Base-by-base conservation (phyloP, 768 basidiomycete species). In the Macrocybe gigantea region DNA sequence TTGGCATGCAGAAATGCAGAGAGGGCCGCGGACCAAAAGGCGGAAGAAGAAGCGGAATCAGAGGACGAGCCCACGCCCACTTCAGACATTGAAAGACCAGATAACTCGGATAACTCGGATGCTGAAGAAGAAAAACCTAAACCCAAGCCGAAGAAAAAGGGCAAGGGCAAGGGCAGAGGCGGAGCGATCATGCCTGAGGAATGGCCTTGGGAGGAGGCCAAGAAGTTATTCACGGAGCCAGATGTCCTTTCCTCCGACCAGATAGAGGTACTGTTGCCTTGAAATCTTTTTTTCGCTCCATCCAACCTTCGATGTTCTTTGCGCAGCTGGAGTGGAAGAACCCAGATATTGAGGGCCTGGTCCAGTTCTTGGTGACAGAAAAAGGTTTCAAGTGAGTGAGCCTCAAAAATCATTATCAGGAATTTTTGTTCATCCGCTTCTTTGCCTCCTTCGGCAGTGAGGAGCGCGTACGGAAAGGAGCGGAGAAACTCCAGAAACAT, bases 161-260 rank as follows among this genome's bases (percentile, higher is more conserved):
- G 65, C 4, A 77, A 79, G 51, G 77, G 80, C 42, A 84, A 84
- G 64, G 83, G 81, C 53, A 84, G 81, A 56, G 89, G 85, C 41
- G 92, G 88, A 6, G 70, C 93, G 43, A 71, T 77, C 13, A 75
- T 97, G 34, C 95, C 96, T 0, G 93, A 93, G 39, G 84, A 95
- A 50, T 99, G 95, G 95, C 91, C 91, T 41, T 98, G 91, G 90
- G 83, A 94, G 63, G 86, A 93, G 53, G 96, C 96, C 34, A 93
- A 93, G 67, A 77, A 83, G 62, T 60, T 99, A 22, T 99, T 99
- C 59, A 66, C 85, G 66, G 80, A 85, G 44, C 96, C 96, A 2
- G 92, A 96, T 50, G 95, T 99, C 14, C 70, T 82, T 6, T 87
- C 92, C 22, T 86, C 92, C 2, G 82, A 85, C 41, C 77, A 97